Evolutionary conservation across 2,329 filamentous ascomycete genomes (phyloP), one percentile per base, ranked within the genome.

Genomic region (Colletotrichum shisoi): DNA sequence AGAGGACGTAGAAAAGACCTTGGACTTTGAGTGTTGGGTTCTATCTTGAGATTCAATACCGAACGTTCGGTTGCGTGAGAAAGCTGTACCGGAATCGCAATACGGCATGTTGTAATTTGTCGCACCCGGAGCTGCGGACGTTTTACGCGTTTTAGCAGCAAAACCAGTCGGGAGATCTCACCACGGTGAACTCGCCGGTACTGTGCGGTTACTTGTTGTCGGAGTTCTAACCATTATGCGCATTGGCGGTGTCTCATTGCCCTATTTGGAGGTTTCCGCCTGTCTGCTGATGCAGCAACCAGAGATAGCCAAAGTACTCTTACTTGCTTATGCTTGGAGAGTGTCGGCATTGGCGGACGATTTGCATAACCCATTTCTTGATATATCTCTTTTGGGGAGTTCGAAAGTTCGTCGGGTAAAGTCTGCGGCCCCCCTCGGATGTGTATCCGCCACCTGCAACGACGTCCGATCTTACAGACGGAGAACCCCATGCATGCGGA

Each of bases 371-470:
- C 21, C 39, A 66, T 42, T 7, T 62, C 34, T 42, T 9, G 13
- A 5, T 2, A 21, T 21, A n/a, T 34, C 7, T 4, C 11, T 31
- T 42, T 52, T n/a, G 40, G 31, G 31, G 19, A 52, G 17, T 13
- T 19, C 8, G 15, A 63, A 40, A 46, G 39, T 21, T 63, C 40
- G 31, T 1, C 17, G 37, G 15, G 37, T 11, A 63, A 62, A 27
- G 24, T 52, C 46, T 62, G 46, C 45, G 57, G 62, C 31, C 11
- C 42, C 42, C 17, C 31, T 27, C 49, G 57, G 57, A 44, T 62
- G 37, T 24, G 31, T 31, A 17, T 7, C 19, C 37, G 42, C 19
- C 34, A 27, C 62, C 48, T n/a, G 6, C 13, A 4, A 6, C 13
- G 1, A 27, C 44, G 51, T 56, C 57, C 44, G 49, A 65, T 65